phyloP scores from a whole-genome alignment of 495 filamentous ascomycete genomes.

The Lasiosphaeria ovina region DNA sequence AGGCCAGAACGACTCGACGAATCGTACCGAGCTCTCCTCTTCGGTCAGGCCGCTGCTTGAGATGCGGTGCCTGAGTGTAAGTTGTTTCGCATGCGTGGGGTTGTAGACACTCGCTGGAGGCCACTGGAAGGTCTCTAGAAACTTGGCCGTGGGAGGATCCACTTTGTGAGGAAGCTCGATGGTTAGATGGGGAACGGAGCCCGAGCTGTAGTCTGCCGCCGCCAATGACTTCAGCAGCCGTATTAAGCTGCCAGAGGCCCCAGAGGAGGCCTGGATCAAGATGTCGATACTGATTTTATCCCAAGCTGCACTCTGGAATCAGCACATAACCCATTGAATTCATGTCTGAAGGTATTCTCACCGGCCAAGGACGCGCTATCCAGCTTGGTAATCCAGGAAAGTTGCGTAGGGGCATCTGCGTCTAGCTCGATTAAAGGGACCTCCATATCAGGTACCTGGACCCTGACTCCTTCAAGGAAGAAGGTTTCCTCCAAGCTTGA shows the following conservation, averaged over 20 bases:
- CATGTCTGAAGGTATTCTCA: slow-evolving; percentile 33
- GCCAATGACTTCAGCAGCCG: slow-evolving; percentile 70
- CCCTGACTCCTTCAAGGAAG: slow-evolving; percentile 54
- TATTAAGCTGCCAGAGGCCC: slow-evolving; percentile 68
- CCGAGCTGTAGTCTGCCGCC: slow-evolving; percentile 68
- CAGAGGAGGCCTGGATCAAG: slow-evolving; percentile 66
- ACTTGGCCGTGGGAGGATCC: slow-evolving; percentile 58
- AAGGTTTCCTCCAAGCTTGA: slow-evolving; percentile 48
- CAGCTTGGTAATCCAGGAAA: slow-evolving; percentile 75
- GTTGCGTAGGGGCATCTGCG: slow-evolving; percentile 49
- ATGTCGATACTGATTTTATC: slow-evolving; percentile 72
- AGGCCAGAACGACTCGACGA: slow-evolving; percentile 82
- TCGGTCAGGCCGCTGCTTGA: slow-evolving; percentile 50
- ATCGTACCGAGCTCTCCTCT: slow-evolving; percentile 64
- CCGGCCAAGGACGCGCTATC: slow-evolving; percentile 68
- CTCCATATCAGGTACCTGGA: slow-evolving; percentile 40
- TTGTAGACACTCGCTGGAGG: slow-evolving; percentile 48
- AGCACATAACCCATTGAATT: background rate
- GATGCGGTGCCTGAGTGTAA: slow-evolving; percentile 73
- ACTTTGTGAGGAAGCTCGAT: slow-evolving; percentile 72
- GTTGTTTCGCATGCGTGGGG: slow-evolving; percentile 39
- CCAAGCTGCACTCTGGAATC: slow-evolving; percentile 57
- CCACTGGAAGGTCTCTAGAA: slow-evolving; percentile 62
- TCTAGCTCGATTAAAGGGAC: slow-evolving; percentile 68
- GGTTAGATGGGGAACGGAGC: slow-evolving; percentile 64